Conservation (phyloP, 1,139 yeast species). For the Kurtzmaniella natalensis region DNA sequence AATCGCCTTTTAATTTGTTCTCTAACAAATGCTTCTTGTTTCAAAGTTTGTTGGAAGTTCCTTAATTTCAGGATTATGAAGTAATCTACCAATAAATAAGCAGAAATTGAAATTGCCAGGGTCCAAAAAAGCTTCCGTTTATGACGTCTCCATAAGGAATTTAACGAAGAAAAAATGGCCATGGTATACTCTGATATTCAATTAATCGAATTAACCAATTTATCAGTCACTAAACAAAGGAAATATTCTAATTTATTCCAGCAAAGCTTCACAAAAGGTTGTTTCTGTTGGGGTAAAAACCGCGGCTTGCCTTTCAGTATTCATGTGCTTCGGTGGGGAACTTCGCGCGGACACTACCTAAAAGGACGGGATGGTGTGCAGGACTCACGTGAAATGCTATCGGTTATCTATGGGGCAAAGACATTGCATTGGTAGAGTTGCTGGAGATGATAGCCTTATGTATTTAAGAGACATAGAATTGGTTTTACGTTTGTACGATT, state of each 20-base stretch:
- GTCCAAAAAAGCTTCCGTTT: conserved; percentile 55
- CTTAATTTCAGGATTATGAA: conserved; percentile 57
- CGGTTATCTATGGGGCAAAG: no score
- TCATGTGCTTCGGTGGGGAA: conserved; percentile 4
- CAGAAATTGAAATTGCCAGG: conserved; percentile 53
- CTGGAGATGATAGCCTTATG: no score
- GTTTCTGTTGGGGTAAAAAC: conserved; percentile 2
- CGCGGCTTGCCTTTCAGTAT: conserved; percentile 1
- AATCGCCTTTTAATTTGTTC: conserved; percentile 76
- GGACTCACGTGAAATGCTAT: not conserved
- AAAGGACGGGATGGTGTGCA: not conserved
- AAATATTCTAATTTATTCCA: conserved; percentile 85
- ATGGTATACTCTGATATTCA: conserved; percentile 67
- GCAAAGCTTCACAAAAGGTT: no score
- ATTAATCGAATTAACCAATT: conserved; percentile 97
- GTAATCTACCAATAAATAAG: conserved; percentile 54
- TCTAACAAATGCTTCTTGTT: conserved; percentile 71
- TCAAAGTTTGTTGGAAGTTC: conserved; percentile 63
- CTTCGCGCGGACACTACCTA: not conserved
- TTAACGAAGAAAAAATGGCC: conserved; percentile 51
- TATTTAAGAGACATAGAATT: no score
- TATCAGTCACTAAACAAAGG: no score
- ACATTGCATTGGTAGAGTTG: no score
- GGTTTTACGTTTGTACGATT: no score
- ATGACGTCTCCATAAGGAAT: conserved; percentile 58